A percentile compares a stretch with the other conserved stretches of the same genome.
Evolutionary conservation across 768 basidiomycete genomes (phyloP).

Genomic region (Leccinum boreale): DNA sequence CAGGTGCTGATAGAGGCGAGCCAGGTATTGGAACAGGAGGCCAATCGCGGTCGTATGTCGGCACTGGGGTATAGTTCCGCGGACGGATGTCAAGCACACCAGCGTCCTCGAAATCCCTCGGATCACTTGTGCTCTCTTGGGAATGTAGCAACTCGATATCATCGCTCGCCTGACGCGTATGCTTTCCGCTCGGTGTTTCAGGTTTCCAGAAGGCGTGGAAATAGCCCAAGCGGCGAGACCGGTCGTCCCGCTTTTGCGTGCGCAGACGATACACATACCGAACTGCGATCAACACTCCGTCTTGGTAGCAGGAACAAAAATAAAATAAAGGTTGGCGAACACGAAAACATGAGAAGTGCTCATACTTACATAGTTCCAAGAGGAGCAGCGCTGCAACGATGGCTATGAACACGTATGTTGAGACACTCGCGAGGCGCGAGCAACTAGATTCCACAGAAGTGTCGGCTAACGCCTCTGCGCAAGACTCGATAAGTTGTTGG

Average conservation of each 20-base stretch:
- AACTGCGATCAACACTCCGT: slow-evolving; percentile 50
- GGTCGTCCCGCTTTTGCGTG: slow-evolving; percentile 44
- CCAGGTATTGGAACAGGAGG: slow-evolving; percentile 3
- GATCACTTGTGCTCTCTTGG: slow-evolving; percentile 8
- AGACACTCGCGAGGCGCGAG: slow-evolving; percentile 37
- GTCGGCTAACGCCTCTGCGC: slow-evolving; percentile 43
- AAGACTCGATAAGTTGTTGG: slow-evolving; percentile 41
- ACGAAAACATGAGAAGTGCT: neutral
- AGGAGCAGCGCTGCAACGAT: slow-evolving; percentile 44
- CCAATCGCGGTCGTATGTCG: slow-evolving; percentile 17
- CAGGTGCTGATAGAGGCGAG: slow-evolving; percentile 6
- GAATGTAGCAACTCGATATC: slow-evolving; percentile 26
- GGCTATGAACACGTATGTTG: slow-evolving; percentile 45
- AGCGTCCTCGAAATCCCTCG: slow-evolving; percentile 10
- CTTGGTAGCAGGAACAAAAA: slow-evolving; percentile 27
- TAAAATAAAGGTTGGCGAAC: neutral
- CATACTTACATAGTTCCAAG: slow-evolving; percentile 54
- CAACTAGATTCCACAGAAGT: slow-evolving; percentile 45
- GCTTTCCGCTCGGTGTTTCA: slow-evolving; percentile 1
- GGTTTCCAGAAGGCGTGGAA: slow-evolving; percentile 29
- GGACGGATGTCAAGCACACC: slow-evolving; percentile 22
- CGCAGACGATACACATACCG: slow-evolving; percentile 53
- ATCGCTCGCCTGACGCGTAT: slow-evolving; percentile 27
- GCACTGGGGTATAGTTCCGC: slow-evolving; percentile 14
- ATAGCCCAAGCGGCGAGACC: slow-evolving; percentile 32